These are phyloP conservation scores for Coemansia sp. DNA, from an alignment of 192 early-diverging fungal genomes.

Conservation along the genomic window DNA sequence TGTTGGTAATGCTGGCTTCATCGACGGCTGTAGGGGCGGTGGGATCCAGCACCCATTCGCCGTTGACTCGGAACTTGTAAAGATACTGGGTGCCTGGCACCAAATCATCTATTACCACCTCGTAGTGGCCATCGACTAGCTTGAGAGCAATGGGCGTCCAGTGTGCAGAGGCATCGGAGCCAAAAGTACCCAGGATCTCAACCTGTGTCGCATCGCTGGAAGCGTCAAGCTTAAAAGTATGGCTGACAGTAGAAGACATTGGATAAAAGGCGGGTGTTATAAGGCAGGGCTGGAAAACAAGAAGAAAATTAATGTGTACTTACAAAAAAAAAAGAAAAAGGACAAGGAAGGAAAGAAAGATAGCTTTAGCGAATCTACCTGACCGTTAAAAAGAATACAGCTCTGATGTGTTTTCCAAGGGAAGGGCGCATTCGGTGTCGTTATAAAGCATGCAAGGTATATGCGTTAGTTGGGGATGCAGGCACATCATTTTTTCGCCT, in stretches of 20 bases:
- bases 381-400: too few species aligned
- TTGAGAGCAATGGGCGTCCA: slow-evolving; percentile 39
- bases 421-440: background rate
- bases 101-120: slow-evolving; percentile 18
- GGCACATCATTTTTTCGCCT: too few species aligned
- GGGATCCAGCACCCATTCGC: slow-evolving; percentile 39
- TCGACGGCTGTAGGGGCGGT: slow-evolving; percentile 5
- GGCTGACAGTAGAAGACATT: slow-evolving; percentile 12
- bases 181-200: slow-evolving; percentile 47
- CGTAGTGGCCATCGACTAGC: slow-evolving; percentile 6
- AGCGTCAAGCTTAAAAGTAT: slow-evolving; percentile 19
- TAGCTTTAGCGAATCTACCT: too few species aligned
- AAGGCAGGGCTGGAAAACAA: background rate
- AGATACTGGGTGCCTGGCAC: slow-evolving; percentile 8
- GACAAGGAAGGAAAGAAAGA: background rate
- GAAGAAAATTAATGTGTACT: too few species aligned
- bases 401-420: background rate
- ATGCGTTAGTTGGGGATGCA: too few species aligned
- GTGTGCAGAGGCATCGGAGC: slow-evolving; percentile 10
- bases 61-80: slow-evolving; percentile 47
- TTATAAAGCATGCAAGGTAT: too few species aligned
- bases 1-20: background rate
- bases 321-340: background rate
- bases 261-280: background rate
- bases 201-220: slow-evolving; percentile 12